phyloP scores from a whole-genome alignment of 1,139 yeast genomes.

The Yamadazyma kanchanaburiensis region DNA sequence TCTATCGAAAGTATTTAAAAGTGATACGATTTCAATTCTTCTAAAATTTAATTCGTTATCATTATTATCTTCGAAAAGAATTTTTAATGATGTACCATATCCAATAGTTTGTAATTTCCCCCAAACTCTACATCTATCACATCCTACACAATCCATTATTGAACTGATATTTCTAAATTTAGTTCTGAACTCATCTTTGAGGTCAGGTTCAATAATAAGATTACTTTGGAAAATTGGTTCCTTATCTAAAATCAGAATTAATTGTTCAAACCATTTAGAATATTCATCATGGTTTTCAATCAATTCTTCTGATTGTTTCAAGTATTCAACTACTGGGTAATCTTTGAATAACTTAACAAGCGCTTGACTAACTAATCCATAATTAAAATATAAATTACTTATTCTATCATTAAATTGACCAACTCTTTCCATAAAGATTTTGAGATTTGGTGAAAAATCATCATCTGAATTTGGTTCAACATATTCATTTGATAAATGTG shows the following conservation, averaged over 20 bases:
- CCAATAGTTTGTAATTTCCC: slow-evolving; percentile 97
- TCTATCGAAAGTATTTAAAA: slow-evolving; percentile 88
- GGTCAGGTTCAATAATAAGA: slow-evolving; percentile 43
- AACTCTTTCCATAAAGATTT: slow-evolving; percentile 82
- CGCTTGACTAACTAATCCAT: slow-evolving; percentile 82
- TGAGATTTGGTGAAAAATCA: slow-evolving; percentile 78
- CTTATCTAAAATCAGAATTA: slow-evolving; percentile 16
- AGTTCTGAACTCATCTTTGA: slow-evolving; percentile 80
- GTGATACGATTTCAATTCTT: slow-evolving; percentile 84
- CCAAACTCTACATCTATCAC: slow-evolving; percentile 97
- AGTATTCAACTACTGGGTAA: slow-evolving; percentile 14
- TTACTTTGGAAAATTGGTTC: slow-evolving; percentile 44
- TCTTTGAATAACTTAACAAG: slow-evolving; percentile 55
- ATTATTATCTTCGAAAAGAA: slow-evolving; percentile 68
- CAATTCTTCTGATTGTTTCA: slow-evolving; percentile 12
- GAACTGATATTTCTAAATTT: slow-evolving; percentile 88
- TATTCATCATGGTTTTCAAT: slow-evolving; percentile 37
- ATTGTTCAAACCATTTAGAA: slow-evolving; percentile 19
- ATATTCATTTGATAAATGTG: slow-evolving; percentile 87
- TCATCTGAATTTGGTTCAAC: slow-evolving; percentile 70
- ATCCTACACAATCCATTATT: slow-evolving; percentile 97
- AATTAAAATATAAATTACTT: slow-evolving; percentile 87
- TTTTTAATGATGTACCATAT: slow-evolving; percentile 91
- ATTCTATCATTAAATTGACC: slow-evolving; percentile 88
- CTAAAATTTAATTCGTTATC: slow-evolving; percentile 51